A percentile compares a stretch with the other conserved stretches of the same genome.
phyloP scores from a whole-genome alignment of 352 stramenopile genomes.

The Globisporangium solare region DNA sequence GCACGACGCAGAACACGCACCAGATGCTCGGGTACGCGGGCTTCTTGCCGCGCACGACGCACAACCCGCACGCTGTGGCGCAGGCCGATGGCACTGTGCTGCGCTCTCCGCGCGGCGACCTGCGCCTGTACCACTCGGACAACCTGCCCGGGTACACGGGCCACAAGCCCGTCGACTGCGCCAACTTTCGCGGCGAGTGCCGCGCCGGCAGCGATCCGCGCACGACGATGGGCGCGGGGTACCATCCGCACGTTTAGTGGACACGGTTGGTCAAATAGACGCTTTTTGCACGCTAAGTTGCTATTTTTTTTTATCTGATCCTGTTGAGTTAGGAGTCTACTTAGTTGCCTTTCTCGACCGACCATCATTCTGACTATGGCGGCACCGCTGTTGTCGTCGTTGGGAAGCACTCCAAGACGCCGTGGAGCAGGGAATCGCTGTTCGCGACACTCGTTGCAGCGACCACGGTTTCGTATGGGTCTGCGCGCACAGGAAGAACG shows the following conservation, averaged over 20 bases:
- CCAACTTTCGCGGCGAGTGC: slow-evolving; percentile 76
- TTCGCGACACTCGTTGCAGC: slow-evolving; percentile 56
- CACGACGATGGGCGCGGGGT: slow-evolving; percentile 63
- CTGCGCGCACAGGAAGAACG: slow-evolving; percentile 15
- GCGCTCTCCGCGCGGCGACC: slow-evolving; percentile 30
- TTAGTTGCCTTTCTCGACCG: too few species aligned
- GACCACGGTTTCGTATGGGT: slow-evolving; percentile 60
- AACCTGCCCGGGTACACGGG: slow-evolving; percentile 83
- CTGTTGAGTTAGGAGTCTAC: background rate
- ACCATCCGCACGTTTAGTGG: slow-evolving; percentile 47
- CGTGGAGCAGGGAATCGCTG: slow-evolving; percentile 42
- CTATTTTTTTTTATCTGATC: too few species aligned
- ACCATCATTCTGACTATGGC: too few species aligned
- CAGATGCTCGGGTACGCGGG: slow-evolving; percentile 79
- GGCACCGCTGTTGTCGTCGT: slow-evolving; percentile 16
- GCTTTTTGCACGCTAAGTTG: background rate
- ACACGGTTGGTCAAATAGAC: background rate
- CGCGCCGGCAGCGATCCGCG: slow-evolving; percentile 45
- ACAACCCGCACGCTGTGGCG: slow-evolving; percentile 51
- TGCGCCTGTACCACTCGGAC: slow-evolving; percentile 77
- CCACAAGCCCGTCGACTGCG: slow-evolving; percentile 69
- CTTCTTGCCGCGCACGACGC: slow-evolving; percentile 54
- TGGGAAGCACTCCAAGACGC: slow-evolving; percentile 42
- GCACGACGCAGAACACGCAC: slow-evolving; percentile 67
- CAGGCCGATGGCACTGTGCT: slow-evolving; percentile 47